Evolutionary conservation across 345 rosid genomes (phyloP).

Genomic region (Dipteronia dyeriana): DNA sequence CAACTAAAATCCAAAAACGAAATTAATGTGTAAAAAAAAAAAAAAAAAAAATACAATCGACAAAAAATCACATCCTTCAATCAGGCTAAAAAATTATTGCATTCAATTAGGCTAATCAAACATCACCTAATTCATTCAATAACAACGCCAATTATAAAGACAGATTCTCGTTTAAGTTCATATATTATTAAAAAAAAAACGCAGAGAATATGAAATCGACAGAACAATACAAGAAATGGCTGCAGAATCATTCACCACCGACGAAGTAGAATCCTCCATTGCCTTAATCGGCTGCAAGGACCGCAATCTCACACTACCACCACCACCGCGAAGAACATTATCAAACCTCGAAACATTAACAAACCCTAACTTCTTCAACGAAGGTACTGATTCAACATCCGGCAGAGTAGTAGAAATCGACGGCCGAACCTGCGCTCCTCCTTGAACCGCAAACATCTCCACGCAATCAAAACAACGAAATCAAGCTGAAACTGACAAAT

Average conservation of each 20-base stretch:
- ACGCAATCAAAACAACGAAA: neutral
- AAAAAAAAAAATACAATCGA: neutral
- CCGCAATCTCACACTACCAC: constrained; percentile 28
- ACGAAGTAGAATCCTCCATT: constrained; percentile 40
- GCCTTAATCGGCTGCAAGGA: constrained; percentile 44
- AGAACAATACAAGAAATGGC: constrained; percentile 35
- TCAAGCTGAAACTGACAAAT: neutral
- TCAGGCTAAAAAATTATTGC: neutral
- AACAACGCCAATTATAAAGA: neutral
- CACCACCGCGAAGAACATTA: neutral
- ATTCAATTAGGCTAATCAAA: neutral
- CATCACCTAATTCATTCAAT: neutral
- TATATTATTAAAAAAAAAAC: neutral
- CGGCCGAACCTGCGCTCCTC: constrained; percentile 3
- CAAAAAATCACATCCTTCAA: neutral
- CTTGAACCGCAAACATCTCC: constrained; percentile 6
- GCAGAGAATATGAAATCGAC: neutral
- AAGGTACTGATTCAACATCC: neutral
- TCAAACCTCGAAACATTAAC: neutral
- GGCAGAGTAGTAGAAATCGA: neutral
- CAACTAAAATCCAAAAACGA: neutral
- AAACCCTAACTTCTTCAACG: constrained; percentile 13
- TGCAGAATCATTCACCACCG: constrained; percentile 26
- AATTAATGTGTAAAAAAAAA: neutral
- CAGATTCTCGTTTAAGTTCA: neutral